Evolutionary conservation across 495 filamentous ascomycete genomes (phyloP), one percentile per base, ranked within the genome.

Genomic region (Tuber calosporum): DNA sequence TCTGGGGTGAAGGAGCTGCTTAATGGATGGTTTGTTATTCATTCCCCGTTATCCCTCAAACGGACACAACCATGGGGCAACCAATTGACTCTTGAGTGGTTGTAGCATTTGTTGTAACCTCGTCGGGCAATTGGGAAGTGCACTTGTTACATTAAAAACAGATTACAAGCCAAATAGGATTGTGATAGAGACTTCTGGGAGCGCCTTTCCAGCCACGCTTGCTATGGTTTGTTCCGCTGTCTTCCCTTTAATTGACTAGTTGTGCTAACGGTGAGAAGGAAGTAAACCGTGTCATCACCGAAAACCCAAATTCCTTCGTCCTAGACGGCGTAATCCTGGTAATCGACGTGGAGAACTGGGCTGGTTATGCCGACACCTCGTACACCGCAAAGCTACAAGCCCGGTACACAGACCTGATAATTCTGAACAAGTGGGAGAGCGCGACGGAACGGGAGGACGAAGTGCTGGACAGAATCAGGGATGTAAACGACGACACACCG

Each of bases 301-400:
- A 89, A 71, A 89, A 89, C 66, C 85, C 84, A 0, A 88, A 88
- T 0, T 80, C 82, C 15, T 97, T 92, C 78, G 85, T 88, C 8
- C 87, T 98, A 1, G 95, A 99, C 81, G 95, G 95, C 3, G 93
- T 98, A 53, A 88, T 98, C 30, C 91, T 88, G 67, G 95, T 97
- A 4, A 91, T 99, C 69, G 95, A 99, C 82, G 93, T 95, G 7
- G 95, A 98, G 87, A 98, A 98, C 82, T 99, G 94, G 94, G 85
- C 88, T 75, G 95, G 95, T 1, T 99, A 99, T 81, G 93, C 92
- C 77, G 94, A 97, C 84, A 97, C 93, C 19, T 80, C 77, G 17
- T 94, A 91, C 66, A 95, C 93, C 68, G 93, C 93, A n/a, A 88
- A 90, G 81, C 83, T 94, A 68, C 93, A 96, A 84, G 93, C 92